phyloP scores from a whole-genome alignment of 2,329 filamentous ascomycete genomes.

The Cladosporium colombiae region DNA sequence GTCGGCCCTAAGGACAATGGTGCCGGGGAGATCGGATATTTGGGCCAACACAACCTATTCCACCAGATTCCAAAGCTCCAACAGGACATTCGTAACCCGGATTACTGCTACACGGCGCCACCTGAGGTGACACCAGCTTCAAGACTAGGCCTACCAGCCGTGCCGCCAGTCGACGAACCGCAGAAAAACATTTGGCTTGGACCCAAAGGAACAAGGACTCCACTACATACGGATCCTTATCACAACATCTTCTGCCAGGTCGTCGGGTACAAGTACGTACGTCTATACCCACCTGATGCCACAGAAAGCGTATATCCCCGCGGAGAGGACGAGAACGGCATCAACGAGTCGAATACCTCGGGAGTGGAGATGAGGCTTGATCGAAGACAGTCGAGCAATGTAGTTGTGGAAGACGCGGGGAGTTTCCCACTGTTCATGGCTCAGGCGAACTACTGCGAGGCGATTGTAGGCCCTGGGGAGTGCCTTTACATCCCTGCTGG shows the following conservation, averaged over 20 bases:
- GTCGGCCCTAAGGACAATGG: slow-evolving; percentile 49
- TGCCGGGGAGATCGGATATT: slow-evolving; percentile 62
- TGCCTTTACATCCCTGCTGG: slow-evolving; percentile 86
- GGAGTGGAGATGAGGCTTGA: slow-evolving; percentile 62
- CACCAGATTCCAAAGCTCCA: slow-evolving; percentile 75
- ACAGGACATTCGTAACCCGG: slow-evolving; percentile 75
- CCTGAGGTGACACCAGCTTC: slow-evolving; percentile 49
- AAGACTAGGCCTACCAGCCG: slow-evolving; percentile 23
- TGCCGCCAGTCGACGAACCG: slow-evolving; percentile 52
- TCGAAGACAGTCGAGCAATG: not conserved
- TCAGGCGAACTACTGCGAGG: slow-evolving; percentile 68
- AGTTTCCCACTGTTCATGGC: slow-evolving; percentile 57
- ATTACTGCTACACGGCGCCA: slow-evolving; percentile 77
- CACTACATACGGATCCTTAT: slow-evolving; percentile 90
- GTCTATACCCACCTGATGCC: slow-evolving; percentile 73
- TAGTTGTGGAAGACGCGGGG: slow-evolving; percentile 29
- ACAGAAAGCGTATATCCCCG: slow-evolving; percentile 62
- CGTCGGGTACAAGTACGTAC: slow-evolving; percentile 87
- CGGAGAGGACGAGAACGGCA: slow-evolving; percentile 62
- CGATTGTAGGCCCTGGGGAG: slow-evolving; percentile 77
- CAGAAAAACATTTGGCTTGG: slow-evolving; percentile 92
- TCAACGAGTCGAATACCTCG: slow-evolving; percentile 94
- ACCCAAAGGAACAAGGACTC: slow-evolving; percentile 82
- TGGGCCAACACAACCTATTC: slow-evolving; percentile 90
- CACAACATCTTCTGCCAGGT: slow-evolving; percentile 91